phyloP scores from a whole-genome alignment of 2,329 filamentous ascomycete species.

The Calonectria pseudoturangicola region DNA sequence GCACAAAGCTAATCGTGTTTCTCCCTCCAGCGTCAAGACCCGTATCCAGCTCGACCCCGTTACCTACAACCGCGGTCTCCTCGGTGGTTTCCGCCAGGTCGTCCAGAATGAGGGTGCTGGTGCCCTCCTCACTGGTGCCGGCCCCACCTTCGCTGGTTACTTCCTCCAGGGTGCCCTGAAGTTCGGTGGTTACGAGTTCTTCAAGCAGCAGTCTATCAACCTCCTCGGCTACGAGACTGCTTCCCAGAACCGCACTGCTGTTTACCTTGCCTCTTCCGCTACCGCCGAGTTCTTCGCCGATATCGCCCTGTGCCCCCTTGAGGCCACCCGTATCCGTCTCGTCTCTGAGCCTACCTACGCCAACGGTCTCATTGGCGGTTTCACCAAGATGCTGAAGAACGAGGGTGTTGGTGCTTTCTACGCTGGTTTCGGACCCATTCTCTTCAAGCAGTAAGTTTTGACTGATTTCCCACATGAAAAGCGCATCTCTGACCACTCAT shows the following conservation, averaged over 20 bases:
- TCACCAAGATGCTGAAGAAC: conserved; percentile 87
- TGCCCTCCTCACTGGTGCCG: conserved; percentile 89
- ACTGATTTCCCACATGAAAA: not conserved
- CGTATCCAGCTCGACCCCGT: conserved; percentile 93
- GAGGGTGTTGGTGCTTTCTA: conserved; percentile 93
- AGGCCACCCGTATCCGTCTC: conserved; percentile 95
- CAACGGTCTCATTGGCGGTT: conserved; percentile 85
- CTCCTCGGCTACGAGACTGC: conserved; percentile 85
- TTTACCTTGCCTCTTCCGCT: conserved; percentile 84
- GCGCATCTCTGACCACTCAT: conserved; percentile 45
- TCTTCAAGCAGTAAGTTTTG: conserved; percentile 73
- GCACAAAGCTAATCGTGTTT: conserved; percentile 45
- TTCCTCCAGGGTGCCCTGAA: conserved; percentile 96
- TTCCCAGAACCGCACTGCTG: conserved; percentile 84
- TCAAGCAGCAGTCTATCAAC: conserved; percentile 95
- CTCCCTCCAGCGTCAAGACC: conserved; percentile 86
- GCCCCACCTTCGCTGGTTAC: conserved; percentile 91
- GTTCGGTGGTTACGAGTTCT: conserved; percentile 96
- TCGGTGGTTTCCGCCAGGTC: conserved; percentile 91
- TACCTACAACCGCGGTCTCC: conserved; percentile 91
- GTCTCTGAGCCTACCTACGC: conserved; percentile 92
- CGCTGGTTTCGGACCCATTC: conserved; percentile 90
- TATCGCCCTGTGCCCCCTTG: conserved; percentile 91
- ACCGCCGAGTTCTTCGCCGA: conserved; percentile 82
- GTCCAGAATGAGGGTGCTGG: conserved; percentile 88